Percentiles rank a stretch among this genome's conserved stretches.
Conservation (phyloP, 768 basidiomycete genomes). For the Boletus reticuloceps region DNA sequence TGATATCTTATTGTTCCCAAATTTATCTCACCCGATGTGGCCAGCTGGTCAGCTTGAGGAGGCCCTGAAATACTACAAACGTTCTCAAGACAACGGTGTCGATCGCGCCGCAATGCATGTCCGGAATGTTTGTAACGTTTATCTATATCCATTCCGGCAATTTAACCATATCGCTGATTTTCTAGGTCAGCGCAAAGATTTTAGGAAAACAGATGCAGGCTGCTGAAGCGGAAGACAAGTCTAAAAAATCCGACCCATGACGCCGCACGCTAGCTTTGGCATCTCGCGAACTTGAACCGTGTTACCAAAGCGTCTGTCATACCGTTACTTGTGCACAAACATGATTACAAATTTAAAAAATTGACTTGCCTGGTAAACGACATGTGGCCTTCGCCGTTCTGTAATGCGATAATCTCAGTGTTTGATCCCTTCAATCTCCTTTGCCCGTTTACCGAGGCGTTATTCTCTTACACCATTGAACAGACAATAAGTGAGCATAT, state of each 20-base stretch:
- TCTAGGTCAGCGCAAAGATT: constrained; percentile 79
- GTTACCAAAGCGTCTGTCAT: constrained; percentile 14
- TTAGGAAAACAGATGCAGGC: constrained; percentile 56
- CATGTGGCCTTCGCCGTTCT: constrained; percentile 8
- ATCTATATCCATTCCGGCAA: constrained; percentile 16
- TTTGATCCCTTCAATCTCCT: constrained; percentile 29
- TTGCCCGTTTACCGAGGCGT: constrained; percentile 19
- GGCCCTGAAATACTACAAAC: constrained; percentile 78
- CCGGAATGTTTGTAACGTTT: constrained; percentile 58
- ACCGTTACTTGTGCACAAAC: constrained; percentile 9
- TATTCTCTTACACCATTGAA: constrained; percentile 17
- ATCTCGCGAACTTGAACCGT: constrained; percentile 1
- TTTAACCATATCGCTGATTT: constrained; percentile 13
- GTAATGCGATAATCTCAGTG: constrained; percentile 12
- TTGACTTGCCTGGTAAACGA: constrained; percentile 5
- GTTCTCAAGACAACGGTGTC: constrained; percentile 72
- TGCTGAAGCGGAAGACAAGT: constrained; percentile 28
- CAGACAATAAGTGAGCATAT: constrained; percentile 18
- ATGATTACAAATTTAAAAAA: constrained; percentile 12
- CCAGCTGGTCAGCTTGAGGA: constrained; percentile 78
- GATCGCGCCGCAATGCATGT: constrained; percentile 82
- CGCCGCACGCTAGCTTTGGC: constrained; percentile 1
- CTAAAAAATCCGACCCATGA: constrained; percentile 30
- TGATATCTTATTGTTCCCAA: constrained; percentile 35
- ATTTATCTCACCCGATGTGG: constrained; percentile 28